Evolutionary conservation across 2,329 filamentous ascomycete genomes (phyloP), one percentile per base, ranked within the genome.

Genomic region (Botrytis fabae): DNA sequence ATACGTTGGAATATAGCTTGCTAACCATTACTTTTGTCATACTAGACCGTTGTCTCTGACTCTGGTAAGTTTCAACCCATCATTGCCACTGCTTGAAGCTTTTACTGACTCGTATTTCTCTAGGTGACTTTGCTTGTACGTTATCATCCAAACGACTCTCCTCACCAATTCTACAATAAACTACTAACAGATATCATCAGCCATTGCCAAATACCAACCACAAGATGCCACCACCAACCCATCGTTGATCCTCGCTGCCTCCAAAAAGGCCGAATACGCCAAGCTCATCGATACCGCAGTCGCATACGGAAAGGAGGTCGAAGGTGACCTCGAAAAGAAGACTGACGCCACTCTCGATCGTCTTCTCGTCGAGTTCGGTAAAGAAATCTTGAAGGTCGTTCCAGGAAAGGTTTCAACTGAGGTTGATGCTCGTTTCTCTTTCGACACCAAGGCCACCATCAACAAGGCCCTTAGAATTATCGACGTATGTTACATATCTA

Each of bases 141-240:
- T 90, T 75, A 75, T 73, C 63, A 74, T 68, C 73, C 76, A 69
- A 71, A 68, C 42, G 54, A 40, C 69, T 42, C 68, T 73, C 46
- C 46, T 63, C 61, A 32, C 40, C 25, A 57, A 51, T 32, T 8
- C 40, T 44, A 46, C 10, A 22, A 65, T 62, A 59, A 35, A 32
- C 57, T 42, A 73, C 70, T 57, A 77, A 75, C 75, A 74, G 63
- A 74, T 70, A 74, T 69, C 61, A 35, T 66, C 86, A 90, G 95
- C 95, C 85, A 99, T 99, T 84, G 95, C 89, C 88, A 98, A 98
- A 89, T 99, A 99, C 91, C 97, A 97, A 91, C 96, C 96, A 78
- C 95, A 99, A 89, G 96, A 99, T 93, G 96, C 96, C 82, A 99
- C 96, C 84, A 99, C 96, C 87, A 99, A 99, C 91, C 96, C 96